Evolutionary conservation across 352 stramenopile genomes (phyloP), one percentile per base, ranked within the genome.

Genomic region (Saprolegnia parasitica): DNA sequence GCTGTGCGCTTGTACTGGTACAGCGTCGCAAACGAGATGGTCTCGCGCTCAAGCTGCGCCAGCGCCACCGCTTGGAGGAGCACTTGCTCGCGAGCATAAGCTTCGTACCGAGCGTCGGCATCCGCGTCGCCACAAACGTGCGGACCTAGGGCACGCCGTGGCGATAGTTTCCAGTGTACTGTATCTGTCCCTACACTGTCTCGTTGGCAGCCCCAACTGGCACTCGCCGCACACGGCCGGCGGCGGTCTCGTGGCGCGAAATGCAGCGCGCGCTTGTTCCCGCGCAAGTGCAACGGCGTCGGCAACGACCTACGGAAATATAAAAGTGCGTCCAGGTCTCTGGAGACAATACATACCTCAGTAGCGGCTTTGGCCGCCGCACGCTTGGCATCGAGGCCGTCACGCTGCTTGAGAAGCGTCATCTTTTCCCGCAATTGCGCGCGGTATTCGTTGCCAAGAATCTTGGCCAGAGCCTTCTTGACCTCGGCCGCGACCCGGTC

Each of bases 371-470:
- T 55, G 23, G 23, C 39, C 15, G 46, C 18, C 10, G 63, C 63
- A 10, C 46, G 63, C 63, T 70, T 70, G 20, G 63, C 21, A 6
- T 70, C 50, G n/a, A 70, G 26, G 9, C 63, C 63, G 4, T 39
- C 21, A 6, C 35, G 26, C 29, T 23, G 9, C 40, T 70, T 70
- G 21, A 62, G 21, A 18, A 15, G 9, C 3, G 54, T 39, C 20
- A 62, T 70, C 29, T 61, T 61, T 9, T 61, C 63, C 26, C 55
- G 54, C 4, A 70, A 42, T 13, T 42, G 23, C 6, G 54, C 63
- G 1, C 46, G 63, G 47, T 70, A 70, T 60, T 26, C 63, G 18
- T 70, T 70, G 18, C 45, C 35, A 0, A 70, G 54, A 24, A 70
- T 21, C 50, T 70, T 70, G n/a, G 35, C 45, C 46, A 70, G 23